A percentile compares a stretch with the other conserved stretches of the same genome.
phyloP scores from a whole-genome alignment of 768 basidiomycete genomes.

The Termitomyces sp. region DNA sequence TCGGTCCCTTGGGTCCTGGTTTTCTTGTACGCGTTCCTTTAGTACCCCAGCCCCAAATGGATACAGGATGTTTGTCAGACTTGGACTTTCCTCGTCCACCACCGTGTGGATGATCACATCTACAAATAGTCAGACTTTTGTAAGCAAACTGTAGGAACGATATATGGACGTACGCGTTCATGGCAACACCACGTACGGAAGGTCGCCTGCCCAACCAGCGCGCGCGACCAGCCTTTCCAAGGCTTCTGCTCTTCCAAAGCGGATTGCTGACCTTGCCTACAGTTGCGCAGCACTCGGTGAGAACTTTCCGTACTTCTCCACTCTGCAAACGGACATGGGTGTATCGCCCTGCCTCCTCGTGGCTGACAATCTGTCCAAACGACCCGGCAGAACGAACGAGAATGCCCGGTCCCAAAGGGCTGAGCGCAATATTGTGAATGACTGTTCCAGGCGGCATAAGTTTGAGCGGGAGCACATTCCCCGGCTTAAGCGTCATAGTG shows the following conservation, averaged over 20 bases:
- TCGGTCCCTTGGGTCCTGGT: constrained; percentile 87
- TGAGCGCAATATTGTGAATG: constrained; percentile 82
- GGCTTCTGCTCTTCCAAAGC: constrained; percentile 75
- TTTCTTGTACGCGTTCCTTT: constrained; percentile 93
- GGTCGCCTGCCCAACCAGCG: constrained; percentile 87
- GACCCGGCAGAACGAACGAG: constrained; percentile 91
- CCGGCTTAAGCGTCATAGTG: constrained; percentile 78
- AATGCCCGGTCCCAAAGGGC: constrained; percentile 69
- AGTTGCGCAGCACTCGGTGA: constrained; percentile 80
- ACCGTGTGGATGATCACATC: constrained; percentile 91
- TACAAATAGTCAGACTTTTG: constrained; percentile 23
- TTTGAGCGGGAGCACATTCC: constrained; percentile 89
- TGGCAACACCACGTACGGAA: constrained; percentile 89
- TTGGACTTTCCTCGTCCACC: constrained; percentile 98
- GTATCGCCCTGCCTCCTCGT: constrained; percentile 70
- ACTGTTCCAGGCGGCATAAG: constrained; percentile 91
- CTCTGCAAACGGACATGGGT: constrained; percentile 83
- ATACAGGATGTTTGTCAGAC: constrained; percentile 91
- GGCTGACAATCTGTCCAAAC: constrained; percentile 76
- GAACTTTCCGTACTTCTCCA: constrained; percentile 87
- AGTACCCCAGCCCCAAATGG: constrained; percentile 89
- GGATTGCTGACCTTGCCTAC: constrained; percentile 92
- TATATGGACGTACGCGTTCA: constrained; percentile 76
- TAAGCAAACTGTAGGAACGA: not conserved
- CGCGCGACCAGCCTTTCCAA: constrained; percentile 90